Evolutionary conservation across 306 rosid species (phyloP).

Genomic region (Acmispon strigosus): DNA sequence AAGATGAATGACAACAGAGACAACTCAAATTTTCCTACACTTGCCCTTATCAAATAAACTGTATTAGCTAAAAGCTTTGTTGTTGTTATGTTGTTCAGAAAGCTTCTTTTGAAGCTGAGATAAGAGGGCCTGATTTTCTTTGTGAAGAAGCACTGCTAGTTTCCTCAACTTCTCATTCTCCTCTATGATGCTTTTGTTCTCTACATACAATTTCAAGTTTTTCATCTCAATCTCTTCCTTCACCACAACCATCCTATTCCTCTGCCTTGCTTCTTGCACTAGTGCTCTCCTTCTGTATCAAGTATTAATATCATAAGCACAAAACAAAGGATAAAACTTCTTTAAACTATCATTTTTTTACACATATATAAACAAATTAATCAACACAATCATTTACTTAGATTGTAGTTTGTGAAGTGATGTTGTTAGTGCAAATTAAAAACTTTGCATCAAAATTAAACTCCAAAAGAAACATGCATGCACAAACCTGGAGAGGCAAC

Average conservation of each 20-base stretch:
- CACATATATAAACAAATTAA: background rate
- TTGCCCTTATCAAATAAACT: background rate
- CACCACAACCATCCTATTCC: conserved; percentile 7
- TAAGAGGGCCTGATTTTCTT: conserved; percentile 63
- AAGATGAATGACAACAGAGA: background rate
- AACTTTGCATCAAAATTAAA: background rate
- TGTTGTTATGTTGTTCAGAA: conserved; percentile 12
- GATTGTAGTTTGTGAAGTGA: background rate
- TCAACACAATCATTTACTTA: background rate
- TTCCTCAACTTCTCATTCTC: conserved; percentile 72
- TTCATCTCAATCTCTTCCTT: conserved; percentile 51
- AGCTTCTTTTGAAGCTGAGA: conserved; percentile 48
- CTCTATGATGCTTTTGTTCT: conserved; percentile 59
- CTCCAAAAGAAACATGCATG: no score
- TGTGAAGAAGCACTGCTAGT: conserved; percentile 65
- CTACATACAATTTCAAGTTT: conserved; percentile 60
- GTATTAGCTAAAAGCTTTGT: background rate
- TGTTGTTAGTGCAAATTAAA: background rate
- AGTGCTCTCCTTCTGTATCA: conserved; percentile 42
- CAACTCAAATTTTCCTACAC: conserved; percentile 1
- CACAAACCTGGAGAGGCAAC: no score
- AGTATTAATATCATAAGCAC: background rate
- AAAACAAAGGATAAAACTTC: background rate
- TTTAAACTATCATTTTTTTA: background rate
- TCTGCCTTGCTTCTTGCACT: conserved; percentile 22